phyloP scores from a whole-genome alignment of 768 basidiomycete genomes.

The Russula sp. region DNA sequence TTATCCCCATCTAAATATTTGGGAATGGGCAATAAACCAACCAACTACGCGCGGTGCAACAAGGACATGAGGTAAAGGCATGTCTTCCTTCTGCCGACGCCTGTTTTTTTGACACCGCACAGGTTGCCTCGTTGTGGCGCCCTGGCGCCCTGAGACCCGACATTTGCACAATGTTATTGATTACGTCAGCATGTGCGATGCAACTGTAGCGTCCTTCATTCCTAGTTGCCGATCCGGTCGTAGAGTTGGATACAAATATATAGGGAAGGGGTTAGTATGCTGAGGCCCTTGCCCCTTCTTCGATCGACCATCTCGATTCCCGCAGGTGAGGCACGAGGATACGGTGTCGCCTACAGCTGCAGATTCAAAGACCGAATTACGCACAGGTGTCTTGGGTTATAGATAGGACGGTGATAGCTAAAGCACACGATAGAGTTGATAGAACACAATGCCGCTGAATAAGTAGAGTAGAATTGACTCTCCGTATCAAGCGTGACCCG shows the following conservation, averaged over 20 bases:
- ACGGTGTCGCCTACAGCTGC: background rate
- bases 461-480: background rate
- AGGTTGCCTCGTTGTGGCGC: too few species aligned
- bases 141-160: too few species aligned
- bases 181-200: background rate
- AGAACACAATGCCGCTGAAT: background rate
- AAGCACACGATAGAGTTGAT: constrained; percentile 2
- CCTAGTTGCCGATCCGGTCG: too few species aligned
- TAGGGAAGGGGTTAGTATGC: too few species aligned
- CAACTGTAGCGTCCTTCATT: too few species aligned
- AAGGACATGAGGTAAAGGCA: background rate
- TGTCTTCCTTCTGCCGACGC: background rate
- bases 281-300: too few species aligned
- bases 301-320: too few species aligned
- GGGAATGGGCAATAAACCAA: too few species aligned
- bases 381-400: background rate
- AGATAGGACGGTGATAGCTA: constrained; percentile 10
- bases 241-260: too few species aligned
- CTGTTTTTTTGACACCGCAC: background rate
- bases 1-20: too few species aligned
- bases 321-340: background rate
- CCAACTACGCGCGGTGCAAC: background rate
- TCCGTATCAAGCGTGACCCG: background rate
- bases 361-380: background rate
- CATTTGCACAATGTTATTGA: too few species aligned